Conservation (phyloP, 2,329 filamentous ascomycete genomes). For the Cytospora schulzeri region DNA sequence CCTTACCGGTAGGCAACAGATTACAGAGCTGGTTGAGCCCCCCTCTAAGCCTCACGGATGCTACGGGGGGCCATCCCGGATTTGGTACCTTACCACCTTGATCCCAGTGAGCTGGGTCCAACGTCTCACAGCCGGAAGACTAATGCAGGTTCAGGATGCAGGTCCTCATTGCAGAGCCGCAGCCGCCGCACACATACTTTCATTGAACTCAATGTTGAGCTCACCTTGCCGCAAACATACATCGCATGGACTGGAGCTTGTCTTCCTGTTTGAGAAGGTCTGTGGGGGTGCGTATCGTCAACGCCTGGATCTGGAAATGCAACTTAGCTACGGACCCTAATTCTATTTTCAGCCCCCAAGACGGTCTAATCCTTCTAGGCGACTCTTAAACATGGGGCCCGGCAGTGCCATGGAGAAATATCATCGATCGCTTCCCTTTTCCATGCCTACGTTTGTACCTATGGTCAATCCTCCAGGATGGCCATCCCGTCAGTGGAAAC, state of each 20-base stretch:
- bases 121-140: conserved; percentile 1
- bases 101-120: conserved; percentile 4
- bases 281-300: neutral
- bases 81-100: conserved; percentile 16
- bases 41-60: conserved; percentile 18
- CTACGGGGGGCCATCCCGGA: conserved; percentile 14
- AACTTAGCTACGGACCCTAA: neutral
- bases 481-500: conserved; percentile 14
- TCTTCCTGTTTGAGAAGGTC: neutral
- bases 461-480: conserved; percentile 24
- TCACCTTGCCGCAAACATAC: conserved; percentile 7
- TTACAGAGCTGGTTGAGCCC: conserved; percentile 9
- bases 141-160: conserved; percentile 2
- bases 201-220: neutral
- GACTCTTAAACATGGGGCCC: conserved; percentile 3
- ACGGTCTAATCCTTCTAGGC: conserved; percentile 23
- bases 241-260: conserved; percentile 2
- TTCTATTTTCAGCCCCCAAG: conserved; percentile 12
- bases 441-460: conserved; percentile 1
- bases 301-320: neutral
- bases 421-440: neutral
- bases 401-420: neutral
- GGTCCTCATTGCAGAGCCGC: neutral
- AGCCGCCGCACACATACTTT: neutral
- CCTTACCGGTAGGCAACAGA: conserved; percentile 16